Base-by-base conservation (phyloP, 148 eudicot species). In the Arctostaphylos glauca region DNA sequence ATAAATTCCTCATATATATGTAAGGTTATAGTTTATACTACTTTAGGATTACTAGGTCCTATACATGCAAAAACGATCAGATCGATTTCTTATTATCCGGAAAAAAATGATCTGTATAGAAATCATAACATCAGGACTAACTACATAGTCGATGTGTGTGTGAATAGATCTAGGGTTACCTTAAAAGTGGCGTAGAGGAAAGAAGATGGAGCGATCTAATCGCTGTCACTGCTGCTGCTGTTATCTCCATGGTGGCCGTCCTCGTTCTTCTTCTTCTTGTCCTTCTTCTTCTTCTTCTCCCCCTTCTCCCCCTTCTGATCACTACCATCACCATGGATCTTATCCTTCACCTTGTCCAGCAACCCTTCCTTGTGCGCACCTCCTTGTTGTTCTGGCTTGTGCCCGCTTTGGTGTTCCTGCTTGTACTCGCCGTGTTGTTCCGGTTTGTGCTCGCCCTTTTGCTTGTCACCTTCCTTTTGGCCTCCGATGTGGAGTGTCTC, bases 401-500 rank as follows among this genome's bases (percentile, higher is more conserved):
- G 9, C 70, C 4, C 38, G 41, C 6, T 3, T 7, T n/a, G 5
- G 41, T 23, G 15, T 0, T 64, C 2, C 15, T 59, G 64, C 60
- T 56, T 54, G 58, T 54, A 16, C 16, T 54, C 74, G 47, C 5
- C 41, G 46, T 70, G 76, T 15, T 72, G 48, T 3, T 46, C 76
- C 21, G 53, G 2, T n/a, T 74, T 74, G 78, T 5, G 38, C 55
- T 18, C 21, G 9, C 31, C 25, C 25, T 31, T 19, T 3, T 43
- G 21, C 56, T 74, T 21, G 13, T 49, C 53, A 9, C 25, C 80
- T 55, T 60, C 72, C 81, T 79, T 60, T 41, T 60, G 25, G 38
- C 81, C 81, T 79, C 81, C 81, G 2, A 60, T 44, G 72, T 79
- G 43, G 55, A 79, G 81, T 2, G 55, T 47, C 4, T 60, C 81